These are phyloP conservation scores for Isabelozyma gotoi DNA, from an alignment of 805 yeast genomes.

Conservation along the genomic window DNA sequence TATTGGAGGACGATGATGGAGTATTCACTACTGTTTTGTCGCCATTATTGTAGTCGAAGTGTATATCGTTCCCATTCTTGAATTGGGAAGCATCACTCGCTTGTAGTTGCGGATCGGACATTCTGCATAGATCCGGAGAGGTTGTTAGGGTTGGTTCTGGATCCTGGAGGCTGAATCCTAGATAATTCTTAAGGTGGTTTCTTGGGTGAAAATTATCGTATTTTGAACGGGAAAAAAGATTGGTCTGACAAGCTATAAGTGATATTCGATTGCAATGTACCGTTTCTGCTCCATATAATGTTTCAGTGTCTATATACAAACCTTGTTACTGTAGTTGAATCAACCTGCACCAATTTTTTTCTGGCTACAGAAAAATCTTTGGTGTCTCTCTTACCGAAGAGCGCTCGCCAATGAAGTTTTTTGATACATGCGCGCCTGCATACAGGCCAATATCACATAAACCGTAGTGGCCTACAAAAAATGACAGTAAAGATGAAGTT, in stretches of 20 bases:
- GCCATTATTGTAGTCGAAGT: slow-evolving; percentile 23
- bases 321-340: neutral
- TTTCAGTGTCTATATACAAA: too few relatives aligned
- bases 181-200: too few relatives aligned
- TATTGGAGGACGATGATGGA: slow-evolving; percentile 3
- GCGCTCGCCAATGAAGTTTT: neutral
- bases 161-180: too few relatives aligned
- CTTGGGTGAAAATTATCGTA: neutral
- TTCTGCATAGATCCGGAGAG: too few relatives aligned
- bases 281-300: neutral
- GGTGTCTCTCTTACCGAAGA: neutral
- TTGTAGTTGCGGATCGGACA: slow-evolving; percentile 1
- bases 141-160: too few relatives aligned
- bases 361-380: neutral
- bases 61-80: slow-evolving; percentile 35
- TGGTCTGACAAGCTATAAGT: too few relatives aligned
- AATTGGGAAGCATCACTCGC: slow-evolving; percentile 13
- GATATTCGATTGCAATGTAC: too few relatives aligned
- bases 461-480: neutral
- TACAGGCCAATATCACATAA: too few relatives aligned
- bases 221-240: neutral
- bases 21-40: slow-evolving; percentile 2
- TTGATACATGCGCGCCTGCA: too few relatives aligned
- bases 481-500: neutral
- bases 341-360: neutral